phyloP scores from a whole-genome alignment of 164 flowering plant genomes.

The Vitis labrusca region DNA sequence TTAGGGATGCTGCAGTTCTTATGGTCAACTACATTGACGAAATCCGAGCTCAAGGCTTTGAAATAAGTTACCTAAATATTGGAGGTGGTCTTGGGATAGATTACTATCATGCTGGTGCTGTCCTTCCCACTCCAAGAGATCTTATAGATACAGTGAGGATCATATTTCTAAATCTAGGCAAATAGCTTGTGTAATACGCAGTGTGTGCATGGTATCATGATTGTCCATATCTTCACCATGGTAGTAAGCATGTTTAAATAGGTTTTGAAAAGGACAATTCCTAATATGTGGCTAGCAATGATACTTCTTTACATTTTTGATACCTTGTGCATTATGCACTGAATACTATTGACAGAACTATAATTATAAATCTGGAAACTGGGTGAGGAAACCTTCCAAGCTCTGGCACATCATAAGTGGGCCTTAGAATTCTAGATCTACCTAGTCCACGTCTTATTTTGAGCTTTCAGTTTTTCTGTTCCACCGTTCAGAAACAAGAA shows the following conservation, averaged over 20 bases:
- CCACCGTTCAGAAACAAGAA: not conserved
- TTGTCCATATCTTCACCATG: not conserved
- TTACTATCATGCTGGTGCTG: conserved; percentile 82
- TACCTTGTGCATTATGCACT: not conserved
- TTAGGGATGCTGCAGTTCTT: conserved; percentile 86
- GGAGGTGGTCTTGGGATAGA: conserved; percentile 98
- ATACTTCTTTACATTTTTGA: not conserved
- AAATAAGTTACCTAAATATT: conserved; percentile 82
- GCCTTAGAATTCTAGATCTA: not conserved
- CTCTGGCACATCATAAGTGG: not conserved
- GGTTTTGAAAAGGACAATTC: not conserved
- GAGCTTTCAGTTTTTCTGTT: not conserved
- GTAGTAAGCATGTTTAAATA: not conserved
- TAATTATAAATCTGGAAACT: not conserved
- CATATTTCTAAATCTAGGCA: conserved; percentile 6
- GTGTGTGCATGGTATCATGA: not conserved
- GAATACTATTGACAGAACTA: not conserved
- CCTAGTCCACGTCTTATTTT: not conserved
- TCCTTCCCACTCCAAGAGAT: conserved; percentile 92
- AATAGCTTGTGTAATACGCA: not conserved
- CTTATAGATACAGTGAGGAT: conserved; percentile 81
- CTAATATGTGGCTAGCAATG: not conserved
- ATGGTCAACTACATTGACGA: conserved; percentile 94
- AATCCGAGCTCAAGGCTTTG: conserved; percentile 84
- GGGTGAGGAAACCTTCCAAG: not conserved